Evolutionary conservation across 768 basidiomycete species (phyloP), one percentile per base, ranked within the genome.

Genomic region (Trametes elegans): DNA sequence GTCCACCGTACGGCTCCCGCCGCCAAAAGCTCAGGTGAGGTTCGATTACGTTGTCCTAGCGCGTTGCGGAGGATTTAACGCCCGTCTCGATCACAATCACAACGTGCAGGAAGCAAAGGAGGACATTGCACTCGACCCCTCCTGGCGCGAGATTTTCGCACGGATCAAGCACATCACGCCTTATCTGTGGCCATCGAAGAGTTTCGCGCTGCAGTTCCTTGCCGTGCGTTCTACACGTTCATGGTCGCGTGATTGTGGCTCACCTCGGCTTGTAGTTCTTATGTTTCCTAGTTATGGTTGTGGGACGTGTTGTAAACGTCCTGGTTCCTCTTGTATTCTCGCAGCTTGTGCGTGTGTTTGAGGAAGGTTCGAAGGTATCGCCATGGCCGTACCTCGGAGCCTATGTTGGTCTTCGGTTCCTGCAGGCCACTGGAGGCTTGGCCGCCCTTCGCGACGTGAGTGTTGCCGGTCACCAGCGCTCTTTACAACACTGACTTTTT

Each of bases 131-230:
- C 70, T 80, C 21, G 84, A 89, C 53, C 85, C 88, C 8, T 79
- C 85, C 6, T 92, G 88, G 87, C 60, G 72, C 19, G 89, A 91
- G 67, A 73, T 91, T 32, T 77, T 79, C 71, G 73, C 67, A 14
- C 83, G 92, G 39, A 72, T 95, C 53, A 73, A 74, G 43, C 81
- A 80, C 42, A 75, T 96, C 36, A 70, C 78, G 13, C 93, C 93
- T 1, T 88, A 89, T 71, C 81, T 96, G 8, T 96, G 93, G 92
- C 93, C 93, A 5, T 77, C 78, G 29, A 87, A 83, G 59, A 80
- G 75, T 57, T 65, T 67, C 28, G 77, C 76, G 53, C 76, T 96
- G 4, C 92, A 94, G 68, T 64, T 86, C 36, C 71, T 89, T 50
- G 88, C 87, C 5, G 80, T 87, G 65, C 62, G 79, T 74, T 7